Conservation (phyloP, 2,329 filamentous ascomycete genomes). For the Fusarium lyarnte region DNA sequence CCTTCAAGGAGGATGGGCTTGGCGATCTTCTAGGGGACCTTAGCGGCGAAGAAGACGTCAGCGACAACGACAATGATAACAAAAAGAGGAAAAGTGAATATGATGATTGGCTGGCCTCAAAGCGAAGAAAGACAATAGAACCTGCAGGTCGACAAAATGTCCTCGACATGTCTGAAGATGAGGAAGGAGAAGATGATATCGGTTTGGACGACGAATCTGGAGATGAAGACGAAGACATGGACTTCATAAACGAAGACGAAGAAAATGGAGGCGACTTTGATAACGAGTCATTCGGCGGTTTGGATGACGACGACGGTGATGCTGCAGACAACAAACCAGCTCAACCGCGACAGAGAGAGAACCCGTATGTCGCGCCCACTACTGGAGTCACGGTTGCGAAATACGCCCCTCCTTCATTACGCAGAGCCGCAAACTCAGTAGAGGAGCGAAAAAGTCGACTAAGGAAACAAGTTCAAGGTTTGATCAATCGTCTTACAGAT, state of each 20-base stretch:
- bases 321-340: constrained; percentile 45
- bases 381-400: constrained; percentile 64
- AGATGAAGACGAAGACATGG: constrained; percentile 40
- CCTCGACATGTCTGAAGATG: constrained; percentile 39
- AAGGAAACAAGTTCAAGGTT: constrained; percentile 83
- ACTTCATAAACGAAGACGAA: constrained; percentile 36
- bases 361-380: constrained; percentile 85
- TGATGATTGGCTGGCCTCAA: constrained; percentile 69
- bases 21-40: constrained; percentile 80
- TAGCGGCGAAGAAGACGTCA: constrained; percentile 49
- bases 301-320: constrained; percentile 49
- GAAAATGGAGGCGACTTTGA: constrained; percentile 46
- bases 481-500: constrained; percentile 93
- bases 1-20: constrained; percentile 84
- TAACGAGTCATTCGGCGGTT: constrained; percentile 52
- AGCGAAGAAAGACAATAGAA: constrained; percentile 59
- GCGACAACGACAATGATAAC: constrained; percentile 62
- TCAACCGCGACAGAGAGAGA: constrained; percentile 72
- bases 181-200: constrained; percentile 30
- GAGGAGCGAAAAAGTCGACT: constrained; percentile 75
- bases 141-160: constrained; percentile 3
- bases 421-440: constrained; percentile 70
- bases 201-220: constrained; percentile 26
- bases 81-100: constrained; percentile 69
- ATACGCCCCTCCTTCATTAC: constrained; percentile 89